Conservation (phyloP, 192 early-diverging fungal species). For the Geranomyces variabilis region DNA sequence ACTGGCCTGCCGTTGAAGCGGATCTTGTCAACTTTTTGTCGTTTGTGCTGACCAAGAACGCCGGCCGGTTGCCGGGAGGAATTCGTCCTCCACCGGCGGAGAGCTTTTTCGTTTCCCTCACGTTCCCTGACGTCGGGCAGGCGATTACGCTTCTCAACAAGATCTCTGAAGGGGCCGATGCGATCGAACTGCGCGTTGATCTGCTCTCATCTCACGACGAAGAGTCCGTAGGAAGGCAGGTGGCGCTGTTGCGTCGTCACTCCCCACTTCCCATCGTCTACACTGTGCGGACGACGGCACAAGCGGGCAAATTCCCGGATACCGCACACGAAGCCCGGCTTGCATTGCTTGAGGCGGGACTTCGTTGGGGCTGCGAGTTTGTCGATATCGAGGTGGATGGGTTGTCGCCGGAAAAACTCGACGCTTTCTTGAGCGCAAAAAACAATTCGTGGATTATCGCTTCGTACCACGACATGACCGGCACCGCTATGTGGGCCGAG, state of each 20-base stretch:
- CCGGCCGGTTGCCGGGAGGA: slow-evolving; percentile 33
- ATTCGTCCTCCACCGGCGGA: slow-evolving; percentile 34
- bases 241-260: slow-evolving; percentile 72
- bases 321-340: slow-evolving; percentile 64
- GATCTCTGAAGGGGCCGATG: slow-evolving; percentile 80
- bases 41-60: slow-evolving; percentile 48
- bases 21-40: slow-evolving; percentile 73
- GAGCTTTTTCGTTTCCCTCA: slow-evolving; percentile 88
- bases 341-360: slow-evolving; percentile 65
- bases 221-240: slow-evolving; percentile 77
- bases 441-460: slow-evolving; percentile 74
- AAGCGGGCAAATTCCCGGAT: slow-evolving; percentile 83
- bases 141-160: slow-evolving; percentile 57
- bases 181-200: slow-evolving; percentile 92
- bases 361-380: slow-evolving; percentile 92
- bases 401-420: slow-evolving; percentile 32
- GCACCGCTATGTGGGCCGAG: slow-evolving; percentile 66
- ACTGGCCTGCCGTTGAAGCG: slow-evolving; percentile 76
- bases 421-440: slow-evolving; percentile 55
- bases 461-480: slow-evolving; percentile 85
- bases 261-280: slow-evolving; percentile 85
- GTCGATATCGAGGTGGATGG: slow-evolving; percentile 81
- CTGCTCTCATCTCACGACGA: slow-evolving; percentile 63
- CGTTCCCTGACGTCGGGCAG: slow-evolving; percentile 55
- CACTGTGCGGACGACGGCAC: slow-evolving; percentile 85